These are phyloP conservation scores for Microcyclospora tardicrescens DNA, from an alignment of 2,329 filamentous ascomycete species.

Conservation along the genomic window DNA sequence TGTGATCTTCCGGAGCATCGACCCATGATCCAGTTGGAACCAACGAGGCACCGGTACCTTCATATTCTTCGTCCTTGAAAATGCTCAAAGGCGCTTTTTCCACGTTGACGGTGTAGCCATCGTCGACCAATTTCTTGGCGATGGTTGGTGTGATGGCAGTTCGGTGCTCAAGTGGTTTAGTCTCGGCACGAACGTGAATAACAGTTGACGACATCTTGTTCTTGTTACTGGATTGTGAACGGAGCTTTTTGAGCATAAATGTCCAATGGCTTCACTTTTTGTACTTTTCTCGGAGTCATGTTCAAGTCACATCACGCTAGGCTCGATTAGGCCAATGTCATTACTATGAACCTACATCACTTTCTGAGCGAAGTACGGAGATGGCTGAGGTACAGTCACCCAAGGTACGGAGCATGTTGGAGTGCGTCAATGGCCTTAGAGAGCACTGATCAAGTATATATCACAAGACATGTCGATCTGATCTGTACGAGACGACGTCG, in stretches of 20 bases:
- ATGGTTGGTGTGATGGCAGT: constrained; percentile 26
- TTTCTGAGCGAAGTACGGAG: no score
- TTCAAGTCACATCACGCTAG: no score
- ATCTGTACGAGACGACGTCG: no score
- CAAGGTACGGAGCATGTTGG: no score
- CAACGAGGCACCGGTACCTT: constrained; percentile 26
- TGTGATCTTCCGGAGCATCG: constrained; percentile 27
- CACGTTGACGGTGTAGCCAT: constrained; percentile 28
- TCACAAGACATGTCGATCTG: no score
- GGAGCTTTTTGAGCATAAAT: neutral
- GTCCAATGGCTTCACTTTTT: no score
- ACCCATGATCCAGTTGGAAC: constrained; percentile 29
- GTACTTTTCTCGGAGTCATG: no score
- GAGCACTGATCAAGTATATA: no score
- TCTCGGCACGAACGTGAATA: constrained; percentile 23
- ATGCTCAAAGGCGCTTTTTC: constrained; percentile 27
- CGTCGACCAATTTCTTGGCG: constrained; percentile 28
- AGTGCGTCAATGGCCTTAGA: no score
- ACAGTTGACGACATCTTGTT: constrained; percentile 16
- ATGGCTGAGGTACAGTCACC: no score
- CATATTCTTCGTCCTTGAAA: constrained; percentile 28
- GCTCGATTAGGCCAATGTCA: no score
- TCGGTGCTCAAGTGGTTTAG: constrained; percentile 27
- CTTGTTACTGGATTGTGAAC: neutral
- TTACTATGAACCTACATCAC: no score